phyloP scores from a whole-genome alignment of 169 alveolate genomes.

The Cryptosporidium felis region DNA sequence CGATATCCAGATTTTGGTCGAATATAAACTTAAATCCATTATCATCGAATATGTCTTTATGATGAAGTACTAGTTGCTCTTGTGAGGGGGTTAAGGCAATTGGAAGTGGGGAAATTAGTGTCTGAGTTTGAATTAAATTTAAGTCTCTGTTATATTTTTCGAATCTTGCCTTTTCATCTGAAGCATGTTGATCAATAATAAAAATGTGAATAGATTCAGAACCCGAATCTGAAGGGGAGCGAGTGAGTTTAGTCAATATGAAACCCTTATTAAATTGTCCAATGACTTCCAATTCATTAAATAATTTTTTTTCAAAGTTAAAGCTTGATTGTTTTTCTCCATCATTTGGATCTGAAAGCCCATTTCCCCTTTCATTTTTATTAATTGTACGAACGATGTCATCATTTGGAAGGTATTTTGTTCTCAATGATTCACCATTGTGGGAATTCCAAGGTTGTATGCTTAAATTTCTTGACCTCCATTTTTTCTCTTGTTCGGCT shows the following conservation, averaged over 20 bases:
- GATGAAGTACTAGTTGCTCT: slow-evolving; percentile 76
- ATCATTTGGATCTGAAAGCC: neutral
- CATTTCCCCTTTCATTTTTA: slow-evolving; percentile 10
- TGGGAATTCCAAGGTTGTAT: neutral
- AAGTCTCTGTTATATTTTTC: slow-evolving; percentile 88
- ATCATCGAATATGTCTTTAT: slow-evolving; percentile 80
- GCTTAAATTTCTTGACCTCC: neutral
- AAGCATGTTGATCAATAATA: slow-evolving; percentile 98
- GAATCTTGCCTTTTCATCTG: slow-evolving; percentile 94
- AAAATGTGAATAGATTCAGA: slow-evolving; percentile 80
- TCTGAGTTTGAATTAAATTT: slow-evolving; percentile 83
- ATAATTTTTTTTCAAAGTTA: slow-evolving; percentile 84
- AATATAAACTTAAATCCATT: slow-evolving; percentile 84
- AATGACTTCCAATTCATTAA: slow-evolving; percentile 80
- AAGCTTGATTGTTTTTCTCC: slow-evolving; percentile 1
- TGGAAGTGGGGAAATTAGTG: slow-evolving; percentile 87
- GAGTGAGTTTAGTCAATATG: slow-evolving; percentile 86
- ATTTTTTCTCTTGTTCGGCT: slow-evolving; percentile 3
- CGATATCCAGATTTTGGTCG: slow-evolving; percentile 8
- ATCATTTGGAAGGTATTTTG: neutral
- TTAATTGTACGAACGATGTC: slow-evolving; percentile 2
- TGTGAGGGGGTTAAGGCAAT: slow-evolving; percentile 89
- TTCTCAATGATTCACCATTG: neutral
- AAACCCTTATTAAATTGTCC: slow-evolving; percentile 97
- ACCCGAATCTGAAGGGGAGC: neutral